Conservation (phyloP, 805 yeast genomes). For the Candida insectorum region DNA sequence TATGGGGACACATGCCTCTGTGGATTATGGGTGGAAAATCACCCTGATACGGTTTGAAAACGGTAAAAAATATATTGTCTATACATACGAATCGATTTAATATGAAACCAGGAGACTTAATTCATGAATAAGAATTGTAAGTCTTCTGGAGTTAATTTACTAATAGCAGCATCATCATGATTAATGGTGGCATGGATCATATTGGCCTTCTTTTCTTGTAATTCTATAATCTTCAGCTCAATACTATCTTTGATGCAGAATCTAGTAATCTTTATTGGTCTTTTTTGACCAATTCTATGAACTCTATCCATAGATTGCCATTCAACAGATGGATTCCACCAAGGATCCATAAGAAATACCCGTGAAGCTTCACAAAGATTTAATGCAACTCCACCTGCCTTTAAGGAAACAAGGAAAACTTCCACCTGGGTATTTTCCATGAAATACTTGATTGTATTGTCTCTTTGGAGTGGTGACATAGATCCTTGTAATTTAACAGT, state of each 20-base stretch:
- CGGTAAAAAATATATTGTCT: too few species aligned
- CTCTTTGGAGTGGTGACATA: slow-evolving; percentile 95
- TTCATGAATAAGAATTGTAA: slow-evolving; percentile 91
- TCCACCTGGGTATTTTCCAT: slow-evolving; percentile 93
- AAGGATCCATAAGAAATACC: slow-evolving; percentile 92
- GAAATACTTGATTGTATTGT: slow-evolving; percentile 82
- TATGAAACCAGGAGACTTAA: too few species aligned
- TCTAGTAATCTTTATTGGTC: slow-evolving; percentile 91
- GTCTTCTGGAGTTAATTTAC: slow-evolving; percentile 86
- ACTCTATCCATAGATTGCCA: slow-evolving; percentile 99
- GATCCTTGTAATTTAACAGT: slow-evolving; percentile 95
- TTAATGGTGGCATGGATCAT: slow-evolving; percentile 98
- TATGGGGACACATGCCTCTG: too few species aligned
- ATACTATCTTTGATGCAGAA: slow-evolving; percentile 95
- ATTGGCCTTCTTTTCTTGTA: slow-evolving; percentile 96
- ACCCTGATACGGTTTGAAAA: too few species aligned
- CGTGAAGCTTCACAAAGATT: slow-evolving; percentile 96
- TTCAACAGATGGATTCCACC: slow-evolving; percentile 99
- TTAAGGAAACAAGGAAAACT: slow-evolving; percentile 88
- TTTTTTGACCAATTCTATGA: slow-evolving; percentile 91
- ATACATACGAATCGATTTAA: too few species aligned
- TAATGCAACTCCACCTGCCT: slow-evolving; percentile 98
- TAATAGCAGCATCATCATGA: slow-evolving; percentile 87
- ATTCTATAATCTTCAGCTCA: slow-evolving; percentile 90
- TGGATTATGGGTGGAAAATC: too few species aligned